These are phyloP conservation scores for Echeveria elegans DNA, from an alignment of 164 flowering plant genomes.

Conservation along the genomic window DNA sequence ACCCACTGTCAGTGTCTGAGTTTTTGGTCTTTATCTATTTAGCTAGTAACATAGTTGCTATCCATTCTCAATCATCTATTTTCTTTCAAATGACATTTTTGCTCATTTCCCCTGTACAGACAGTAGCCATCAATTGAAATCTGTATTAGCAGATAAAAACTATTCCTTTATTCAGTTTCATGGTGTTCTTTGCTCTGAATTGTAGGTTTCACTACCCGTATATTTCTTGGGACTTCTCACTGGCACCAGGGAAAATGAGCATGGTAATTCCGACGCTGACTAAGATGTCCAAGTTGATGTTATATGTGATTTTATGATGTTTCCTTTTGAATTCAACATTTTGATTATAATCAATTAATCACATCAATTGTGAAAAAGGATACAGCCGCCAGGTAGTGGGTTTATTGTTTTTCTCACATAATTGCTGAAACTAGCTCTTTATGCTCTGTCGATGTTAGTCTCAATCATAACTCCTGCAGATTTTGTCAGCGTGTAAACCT, in stretches of 20 bases:
- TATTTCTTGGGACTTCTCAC: slow-evolving; percentile 94
- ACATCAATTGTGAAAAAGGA: neutral
- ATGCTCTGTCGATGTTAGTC: neutral
- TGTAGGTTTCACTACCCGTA: slow-evolving; percentile 66
- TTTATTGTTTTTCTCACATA: neutral
- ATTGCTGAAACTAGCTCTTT: neutral
- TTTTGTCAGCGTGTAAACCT: neutral
- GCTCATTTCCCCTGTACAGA: neutral
- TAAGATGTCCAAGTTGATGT: neutral
- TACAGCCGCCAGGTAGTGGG: neutral
- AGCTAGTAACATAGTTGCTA: too few relatives aligned
- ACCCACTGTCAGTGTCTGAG: neutral
- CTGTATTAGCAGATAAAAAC: neutral
- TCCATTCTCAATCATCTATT: too few relatives aligned
- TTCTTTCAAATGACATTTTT: too few relatives aligned
- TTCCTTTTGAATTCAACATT: too few relatives aligned
- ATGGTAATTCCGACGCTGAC: slow-evolving; percentile 36
- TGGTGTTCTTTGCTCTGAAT: slow-evolving; percentile 1
- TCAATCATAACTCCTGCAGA: neutral
- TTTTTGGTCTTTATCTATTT: neutral
- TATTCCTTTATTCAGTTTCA: neutral
- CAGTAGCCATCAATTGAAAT: neutral
- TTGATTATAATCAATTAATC: neutral
- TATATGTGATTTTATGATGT: neutral
- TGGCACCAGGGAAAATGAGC: slow-evolving; percentile 63